Percentiles rank a stretch among this genome's conserved stretches.
These are phyloP conservation scores for Aspergillus intermedius DNA, from an alignment of 2,329 filamentous ascomycete genomes.

Conservation along the genomic window DNA sequence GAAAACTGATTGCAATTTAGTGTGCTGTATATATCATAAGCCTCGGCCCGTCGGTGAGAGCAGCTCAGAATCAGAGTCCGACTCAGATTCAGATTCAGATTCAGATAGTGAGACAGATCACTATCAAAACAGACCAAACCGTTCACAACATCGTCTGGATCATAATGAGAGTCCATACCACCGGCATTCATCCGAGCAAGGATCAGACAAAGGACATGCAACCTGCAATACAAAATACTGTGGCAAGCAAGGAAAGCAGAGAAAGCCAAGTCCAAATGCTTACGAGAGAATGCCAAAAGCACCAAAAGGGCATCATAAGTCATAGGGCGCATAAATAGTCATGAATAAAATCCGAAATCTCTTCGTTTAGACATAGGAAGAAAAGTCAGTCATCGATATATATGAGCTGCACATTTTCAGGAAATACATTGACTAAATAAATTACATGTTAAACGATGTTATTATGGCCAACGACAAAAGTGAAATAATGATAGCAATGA, in stretches of 20 bases:
- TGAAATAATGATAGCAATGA: no score
- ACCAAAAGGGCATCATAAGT: constrained; percentile 12
- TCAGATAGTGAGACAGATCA: constrained; percentile 32
- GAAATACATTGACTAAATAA: no score
- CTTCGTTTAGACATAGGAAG: no score
- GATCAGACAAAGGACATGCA: constrained; percentile 5
- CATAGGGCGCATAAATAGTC: constrained; percentile 7
- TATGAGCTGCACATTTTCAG: no score
- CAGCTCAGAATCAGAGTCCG: constrained; percentile 50
- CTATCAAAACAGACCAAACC: constrained; percentile 18
- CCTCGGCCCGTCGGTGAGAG: constrained; percentile 76
- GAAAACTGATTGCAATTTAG: constrained; percentile 41
- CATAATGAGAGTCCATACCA: neutral
- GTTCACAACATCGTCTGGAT: constrained; percentile 10
- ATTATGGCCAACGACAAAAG: no score
- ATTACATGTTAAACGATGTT: no score
- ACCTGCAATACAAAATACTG: constrained; percentile 13
- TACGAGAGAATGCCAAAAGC: constrained; percentile 41
- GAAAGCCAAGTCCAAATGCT: constrained; percentile 40
- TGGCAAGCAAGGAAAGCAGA: constrained; percentile 20
- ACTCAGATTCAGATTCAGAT: constrained; percentile 50
- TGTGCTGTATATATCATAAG: constrained; percentile 98
- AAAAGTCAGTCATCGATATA: no score
- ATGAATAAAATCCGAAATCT: neutral
- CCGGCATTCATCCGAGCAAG: constrained; percentile 13